Conservation (phyloP, 768 basidiomycete species). For the Macrolepiota fuliginosa region DNA sequence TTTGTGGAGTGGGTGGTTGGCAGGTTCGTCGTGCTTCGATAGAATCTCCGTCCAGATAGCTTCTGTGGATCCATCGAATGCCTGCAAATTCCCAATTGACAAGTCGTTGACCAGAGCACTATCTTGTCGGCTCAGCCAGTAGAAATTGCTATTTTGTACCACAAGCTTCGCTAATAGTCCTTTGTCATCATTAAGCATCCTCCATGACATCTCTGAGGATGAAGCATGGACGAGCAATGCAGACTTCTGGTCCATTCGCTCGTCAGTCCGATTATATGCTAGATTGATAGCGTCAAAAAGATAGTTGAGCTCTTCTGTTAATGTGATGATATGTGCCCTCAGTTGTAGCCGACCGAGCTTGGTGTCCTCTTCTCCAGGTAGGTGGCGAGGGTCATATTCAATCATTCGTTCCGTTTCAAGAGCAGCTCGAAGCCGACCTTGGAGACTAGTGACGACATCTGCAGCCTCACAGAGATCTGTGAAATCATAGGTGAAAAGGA, state of each 20-base stretch:
- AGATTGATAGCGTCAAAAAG: slow-evolving; percentile 86
- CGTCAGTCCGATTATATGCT: slow-evolving; percentile 72
- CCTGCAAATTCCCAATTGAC: slow-evolving; percentile 72
- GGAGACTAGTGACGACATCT: slow-evolving; percentile 67
- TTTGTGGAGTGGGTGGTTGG: slow-evolving; percentile 70
- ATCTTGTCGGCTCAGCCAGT: slow-evolving; percentile 85
- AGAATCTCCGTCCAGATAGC: slow-evolving; percentile 89
- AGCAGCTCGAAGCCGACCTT: slow-evolving; percentile 65
- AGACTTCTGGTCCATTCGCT: slow-evolving; percentile 69
- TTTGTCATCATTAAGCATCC: slow-evolving; percentile 74
- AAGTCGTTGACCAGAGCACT: slow-evolving; percentile 81
- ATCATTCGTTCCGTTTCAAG: slow-evolving; percentile 48
- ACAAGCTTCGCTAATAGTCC: slow-evolving; percentile 83
- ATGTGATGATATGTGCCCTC: slow-evolving; percentile 67
- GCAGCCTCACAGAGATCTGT: slow-evolving; percentile 72
- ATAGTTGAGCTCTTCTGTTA: slow-evolving; percentile 77
- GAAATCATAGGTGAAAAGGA: slow-evolving; percentile 88
- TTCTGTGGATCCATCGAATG: slow-evolving; percentile 80
- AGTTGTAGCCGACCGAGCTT: slow-evolving; percentile 61
- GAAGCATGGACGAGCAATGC: slow-evolving; percentile 79
- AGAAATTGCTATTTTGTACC: slow-evolving; percentile 74
- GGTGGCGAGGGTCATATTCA: slow-evolving; percentile 34
- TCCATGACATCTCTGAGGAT: slow-evolving; percentile 88
- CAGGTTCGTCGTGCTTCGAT: slow-evolving; percentile 69
- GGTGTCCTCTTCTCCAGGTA: slow-evolving; percentile 39